A percentile compares a stretch with the other conserved stretches of the same genome.
Evolutionary conservation across 1,284 basidiomycete genomes (phyloP).

Genomic region (Ustilago trichophora): DNA sequence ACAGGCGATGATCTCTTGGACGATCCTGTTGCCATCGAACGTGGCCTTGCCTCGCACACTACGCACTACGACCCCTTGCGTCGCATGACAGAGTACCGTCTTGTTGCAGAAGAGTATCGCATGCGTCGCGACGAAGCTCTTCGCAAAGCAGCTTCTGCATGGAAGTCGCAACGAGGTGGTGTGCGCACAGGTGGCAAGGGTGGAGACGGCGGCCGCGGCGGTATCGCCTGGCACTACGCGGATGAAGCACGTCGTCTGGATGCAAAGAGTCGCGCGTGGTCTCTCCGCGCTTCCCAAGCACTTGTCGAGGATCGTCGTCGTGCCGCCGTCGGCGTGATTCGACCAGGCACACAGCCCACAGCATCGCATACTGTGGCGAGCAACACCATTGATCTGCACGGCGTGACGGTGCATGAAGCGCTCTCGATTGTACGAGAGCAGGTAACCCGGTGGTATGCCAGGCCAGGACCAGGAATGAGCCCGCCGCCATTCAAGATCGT

Average conservation of each 20-base stretch:
- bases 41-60: conserved; percentile 20
- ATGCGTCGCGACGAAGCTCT: conserved; percentile 62
- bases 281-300: conserved; percentile 60
- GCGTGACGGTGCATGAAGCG: conserved; percentile 65
- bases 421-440: conserved; percentile 63
- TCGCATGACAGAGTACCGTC: conserved; percentile 44
- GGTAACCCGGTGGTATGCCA: conserved; percentile 60
- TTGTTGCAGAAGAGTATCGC: conserved; percentile 57
- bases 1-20: conserved; percentile 6
- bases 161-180: conserved; percentile 36
- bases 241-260: conserved; percentile 66
- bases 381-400: conserved; percentile 65
- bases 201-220: conserved; percentile 32
- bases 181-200: conserved; percentile 31
- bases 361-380: conserved; percentile 12
- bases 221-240: conserved; percentile 60
- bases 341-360: conserved; percentile 1
- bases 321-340: conserved; percentile 28
- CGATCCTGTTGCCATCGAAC: conserved; percentile 25
- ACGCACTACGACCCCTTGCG: conserved; percentile 36
- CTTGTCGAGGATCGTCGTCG: conserved; percentile 62
- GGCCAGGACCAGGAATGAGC: conserved; percentile 16
- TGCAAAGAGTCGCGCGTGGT: conserved; percentile 63
- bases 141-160: conserved; percentile 55
- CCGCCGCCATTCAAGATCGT: conserved; percentile 63